Base-by-base conservation (phyloP, 1,284 basidiomycete species). In the Malassezia yamatoensis region DNA sequence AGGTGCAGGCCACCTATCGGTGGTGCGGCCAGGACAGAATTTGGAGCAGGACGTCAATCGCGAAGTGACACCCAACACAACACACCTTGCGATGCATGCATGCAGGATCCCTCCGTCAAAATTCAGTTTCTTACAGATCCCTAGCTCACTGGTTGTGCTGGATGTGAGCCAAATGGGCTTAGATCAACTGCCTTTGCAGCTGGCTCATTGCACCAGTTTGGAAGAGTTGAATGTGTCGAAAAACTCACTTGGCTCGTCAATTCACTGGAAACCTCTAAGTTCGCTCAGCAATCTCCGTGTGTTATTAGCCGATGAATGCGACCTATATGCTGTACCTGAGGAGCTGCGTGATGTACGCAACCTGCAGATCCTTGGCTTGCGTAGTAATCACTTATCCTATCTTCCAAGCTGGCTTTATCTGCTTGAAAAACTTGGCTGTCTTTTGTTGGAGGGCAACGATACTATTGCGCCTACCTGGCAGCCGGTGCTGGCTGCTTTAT, bases 201-300 rank as follows among this genome's bases (percentile, higher is more conserved):
- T 98, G 41, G 81, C 83, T 20, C 77, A 82, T 20, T 96, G 91
- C 75, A 78, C 80, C 54, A 81, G 79, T 62, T 82, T 98, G 38
- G 90, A 96, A 74, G 94, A 98, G 77, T 81, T 98, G 51, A 94
- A 96, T 73, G 81, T 98, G 50, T 88, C 88, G 12, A 84, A 83
- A 52, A 98, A 98, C 75, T 86, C 87, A 0, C 79, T 96, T 42
- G 83, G 59, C 3, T 51, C 59, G 6, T 54, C 86, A 45, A 83
- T 83, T 16, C 79, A 96, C 29, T 90, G 91, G 9, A 78, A 83
- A 29, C 90, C 90, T 75, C 78, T 96, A 38, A 82, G 84, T 33
- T 81, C 85, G 58, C 80, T 96, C 24, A 77, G 78, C 6, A 83
- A 83, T 59, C 81, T 98, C 49, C 84, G 87, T 40, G 85, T 96